phyloP scores from a whole-genome alignment of 495 filamentous ascomycete species.

The Poronia punctata region DNA sequence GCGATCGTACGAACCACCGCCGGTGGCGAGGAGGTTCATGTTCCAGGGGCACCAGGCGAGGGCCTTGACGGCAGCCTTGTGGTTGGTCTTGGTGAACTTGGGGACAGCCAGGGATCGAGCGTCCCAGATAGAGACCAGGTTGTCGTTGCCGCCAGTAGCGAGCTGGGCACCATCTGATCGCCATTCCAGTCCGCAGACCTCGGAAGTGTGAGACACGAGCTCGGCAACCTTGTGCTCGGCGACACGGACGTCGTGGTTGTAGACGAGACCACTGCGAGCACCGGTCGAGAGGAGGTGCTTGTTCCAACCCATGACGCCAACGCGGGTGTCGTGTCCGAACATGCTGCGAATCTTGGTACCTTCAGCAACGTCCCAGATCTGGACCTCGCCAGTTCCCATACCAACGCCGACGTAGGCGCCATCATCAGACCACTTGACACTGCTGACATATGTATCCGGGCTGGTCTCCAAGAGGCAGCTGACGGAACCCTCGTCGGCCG shows the following conservation, averaged over 20 bases:
- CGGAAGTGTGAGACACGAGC: conserved; percentile 90
- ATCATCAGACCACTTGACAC: conserved; percentile 97
- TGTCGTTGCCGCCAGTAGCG: conserved; percentile 96
- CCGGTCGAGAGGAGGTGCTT: conserved; percentile 96
- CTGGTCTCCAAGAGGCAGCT: conserved; percentile 77
- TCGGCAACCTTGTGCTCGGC: conserved; percentile 97
- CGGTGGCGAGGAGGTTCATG: conserved; percentile 90
- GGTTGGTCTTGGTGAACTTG: conserved; percentile 99
- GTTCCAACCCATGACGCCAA: conserved; percentile 97
- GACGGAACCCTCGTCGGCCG: conserved; percentile 87
- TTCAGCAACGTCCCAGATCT: conserved; percentile 99
- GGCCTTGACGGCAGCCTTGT: conserved; percentile 96
- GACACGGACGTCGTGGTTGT: conserved; percentile 97
- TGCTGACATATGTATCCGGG: conserved; percentile 91
- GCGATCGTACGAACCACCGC: conserved; percentile 90
- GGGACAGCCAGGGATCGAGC: conserved; percentile 84
- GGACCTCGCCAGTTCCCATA: conserved; percentile 89
- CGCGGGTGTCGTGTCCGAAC: conserved; percentile 93
- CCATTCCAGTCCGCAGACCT: conserved; percentile 98
- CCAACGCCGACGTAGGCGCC: conserved; percentile 95
- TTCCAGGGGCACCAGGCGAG: conserved; percentile 99
- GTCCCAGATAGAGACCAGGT: conserved; percentile 98
- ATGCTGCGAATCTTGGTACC: conserved; percentile 93
- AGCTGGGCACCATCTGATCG: conserved; percentile 91
- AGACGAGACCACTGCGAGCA: conserved; percentile 89